Evolutionary conservation across 805 yeast species (phyloP).

Genomic region (Lachancea fermentati): DNA sequence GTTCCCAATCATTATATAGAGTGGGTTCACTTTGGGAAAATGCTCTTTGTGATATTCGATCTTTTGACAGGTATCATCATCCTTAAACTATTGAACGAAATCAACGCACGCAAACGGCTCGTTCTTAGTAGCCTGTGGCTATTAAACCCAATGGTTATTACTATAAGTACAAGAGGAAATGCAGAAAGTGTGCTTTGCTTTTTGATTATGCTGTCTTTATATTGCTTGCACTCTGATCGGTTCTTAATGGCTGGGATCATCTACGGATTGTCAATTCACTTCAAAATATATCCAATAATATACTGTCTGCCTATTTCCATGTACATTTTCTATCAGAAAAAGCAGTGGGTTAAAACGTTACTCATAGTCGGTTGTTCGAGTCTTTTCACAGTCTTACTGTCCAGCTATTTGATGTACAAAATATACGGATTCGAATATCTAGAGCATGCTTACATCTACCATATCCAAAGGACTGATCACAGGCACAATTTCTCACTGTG

Average conservation of each 20-base stretch:
- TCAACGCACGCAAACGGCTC: constrained; percentile 29
- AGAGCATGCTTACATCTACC: constrained; percentile 76
- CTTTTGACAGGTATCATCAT: constrained; percentile 69
- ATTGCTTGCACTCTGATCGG: constrained; percentile 34
- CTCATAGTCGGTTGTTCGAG: constrained; percentile 39
- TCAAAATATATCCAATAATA: constrained; percentile 87
- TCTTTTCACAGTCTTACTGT: constrained; percentile 37
- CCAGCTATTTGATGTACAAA: constrained; percentile 57
- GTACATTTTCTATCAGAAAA: constrained; percentile 17
- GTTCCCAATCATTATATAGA: constrained; percentile 51
- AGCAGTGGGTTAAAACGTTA: constrained; percentile 30
- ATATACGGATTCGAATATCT: constrained; percentile 72
- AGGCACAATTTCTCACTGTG: constrained; percentile 92
- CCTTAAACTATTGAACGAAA: constrained; percentile 35
- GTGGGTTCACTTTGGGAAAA: constrained; percentile 71
- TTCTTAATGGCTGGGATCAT: constrained; percentile 40
- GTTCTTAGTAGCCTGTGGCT: constrained; percentile 67
- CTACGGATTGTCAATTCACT: constrained; percentile 78
- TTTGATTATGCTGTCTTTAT: constrained; percentile 56
- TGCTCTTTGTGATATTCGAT: constrained; percentile 72
- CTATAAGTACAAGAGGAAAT: constrained; percentile 89
- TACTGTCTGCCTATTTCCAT: constrained; percentile 67
- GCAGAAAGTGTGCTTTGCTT: constrained; percentile 87
- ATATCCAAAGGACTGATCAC: constrained; percentile 78
- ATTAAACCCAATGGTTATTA: constrained; percentile 89